phyloP scores from a whole-genome alignment of 2,329 filamentous ascomycete species.

The Fusarium tricinctum region DNA sequence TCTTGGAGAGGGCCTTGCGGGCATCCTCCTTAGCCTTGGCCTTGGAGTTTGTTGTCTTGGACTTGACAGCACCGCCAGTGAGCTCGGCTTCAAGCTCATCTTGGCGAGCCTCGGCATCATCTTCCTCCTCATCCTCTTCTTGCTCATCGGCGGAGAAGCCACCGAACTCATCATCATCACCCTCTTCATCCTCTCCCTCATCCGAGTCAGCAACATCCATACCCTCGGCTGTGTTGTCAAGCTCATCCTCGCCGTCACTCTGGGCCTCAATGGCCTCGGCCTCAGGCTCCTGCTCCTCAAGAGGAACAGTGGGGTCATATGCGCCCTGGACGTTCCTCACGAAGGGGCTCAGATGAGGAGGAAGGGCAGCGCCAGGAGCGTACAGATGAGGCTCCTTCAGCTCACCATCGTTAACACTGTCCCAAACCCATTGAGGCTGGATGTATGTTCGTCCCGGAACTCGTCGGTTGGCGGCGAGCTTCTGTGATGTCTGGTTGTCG shows the following conservation, averaged over 20 bases:
- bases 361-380: conserved; percentile 87
- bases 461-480: conserved; percentile 73
- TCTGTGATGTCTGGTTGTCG: conserved; percentile 74
- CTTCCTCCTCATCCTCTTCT: conserved; percentile 65
- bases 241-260: conserved; percentile 65
- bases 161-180: conserved; percentile 62
- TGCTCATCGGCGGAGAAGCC: conserved; percentile 65
- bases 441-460: conserved; percentile 94
- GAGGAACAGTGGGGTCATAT: conserved; percentile 89
- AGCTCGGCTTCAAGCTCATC: conserved; percentile 94
- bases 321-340: conserved; percentile 87
- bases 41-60: conserved; percentile 63
- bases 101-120: conserved; percentile 82
- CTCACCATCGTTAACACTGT: conserved; percentile 92
- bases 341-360: conserved; percentile 96
- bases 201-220: conserved; percentile 67
- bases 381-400: conserved; percentile 90
- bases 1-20: conserved; percentile 76
- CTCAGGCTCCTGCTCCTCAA: conserved; percentile 90
- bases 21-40: conserved; percentile 77
- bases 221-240: conserved; percentile 62
- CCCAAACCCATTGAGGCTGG: conserved; percentile 99
- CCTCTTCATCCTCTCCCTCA: conserved; percentile 61
- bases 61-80: conserved; percentile 73
- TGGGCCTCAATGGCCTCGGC: conserved; percentile 82